phyloP scores from a whole-genome alignment of 495 filamentous ascomycete species.

The Penicillium coffeae region DNA sequence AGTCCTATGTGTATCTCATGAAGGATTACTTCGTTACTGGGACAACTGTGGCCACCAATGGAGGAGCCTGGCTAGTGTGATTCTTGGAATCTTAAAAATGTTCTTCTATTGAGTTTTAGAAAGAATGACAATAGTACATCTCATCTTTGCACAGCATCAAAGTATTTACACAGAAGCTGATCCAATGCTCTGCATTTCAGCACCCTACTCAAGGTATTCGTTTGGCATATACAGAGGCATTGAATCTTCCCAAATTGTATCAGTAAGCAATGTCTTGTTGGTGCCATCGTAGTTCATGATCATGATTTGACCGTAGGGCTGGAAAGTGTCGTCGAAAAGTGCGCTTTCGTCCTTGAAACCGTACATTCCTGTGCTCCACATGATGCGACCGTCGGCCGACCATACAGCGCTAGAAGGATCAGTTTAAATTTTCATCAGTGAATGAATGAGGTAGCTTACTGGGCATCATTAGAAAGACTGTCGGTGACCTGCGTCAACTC shows the following conservation, averaged over 20 bases:
- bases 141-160: too few species aligned
- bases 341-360: slow-evolving; percentile 32
- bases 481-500: slow-evolving; percentile 2
- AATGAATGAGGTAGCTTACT: too few species aligned
- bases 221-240: slow-evolving; percentile 30
- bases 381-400: slow-evolving; percentile 32
- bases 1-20: slow-evolving; percentile 64
- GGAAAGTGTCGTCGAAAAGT: slow-evolving; percentile 32
- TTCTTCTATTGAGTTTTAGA: too few species aligned
- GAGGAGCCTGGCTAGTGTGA: slow-evolving; percentile 21
- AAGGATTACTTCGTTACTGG: slow-evolving; percentile 55
- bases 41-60: slow-evolving; percentile 35
- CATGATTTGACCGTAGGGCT: slow-evolving; percentile 34
- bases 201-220: too few species aligned
- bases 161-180: too few species aligned
- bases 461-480: slow-evolving; percentile 8
- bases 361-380: slow-evolving; percentile 30
- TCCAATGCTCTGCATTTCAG: too few species aligned
- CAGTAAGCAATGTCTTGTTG: slow-evolving; percentile 27
- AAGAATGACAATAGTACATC: too few species aligned
- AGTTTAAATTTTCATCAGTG: too few species aligned
- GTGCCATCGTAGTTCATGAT: slow-evolving; percentile 30
- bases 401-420: too few species aligned
- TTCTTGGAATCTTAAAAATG: too few species aligned
- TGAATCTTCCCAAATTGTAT: slow-evolving; percentile 34